Base-by-base conservation (phyloP, 2,329 filamentous ascomycete species). In the Fusarium graminum region DNA sequence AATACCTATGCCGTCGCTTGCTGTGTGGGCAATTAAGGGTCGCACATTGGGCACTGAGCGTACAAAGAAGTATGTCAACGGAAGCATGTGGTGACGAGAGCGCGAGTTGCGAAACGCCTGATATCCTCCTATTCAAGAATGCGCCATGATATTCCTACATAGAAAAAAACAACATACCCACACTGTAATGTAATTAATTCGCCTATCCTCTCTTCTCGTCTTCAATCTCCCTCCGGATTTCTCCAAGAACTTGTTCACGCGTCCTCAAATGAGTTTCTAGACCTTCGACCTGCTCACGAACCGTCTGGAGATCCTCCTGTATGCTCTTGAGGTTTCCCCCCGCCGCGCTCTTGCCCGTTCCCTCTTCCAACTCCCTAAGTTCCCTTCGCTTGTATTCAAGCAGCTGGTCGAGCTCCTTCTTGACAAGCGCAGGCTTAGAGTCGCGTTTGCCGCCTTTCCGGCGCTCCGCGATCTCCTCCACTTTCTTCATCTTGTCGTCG, bases 241-340 rank as follows among this genome's bases (percentile, higher is more conserved):
- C 90, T 45, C 91, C 88, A 72, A 99, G 81, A 29, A 90, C 87
- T 68, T 90, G 87, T 78, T 94, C 88, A 63, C 95, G 85, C 68
- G 89, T 88, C 73, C 88, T 85, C 74, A 97, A 80, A 82, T 99
- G 95, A 63, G 83, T 81, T 81, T 97, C 93, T 68, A 99, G 78
- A 1, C 94, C 93, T 68, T 97, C 93, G 3, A 99, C 90, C 82
- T 99, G 94, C 80, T 98, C 94, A 74, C 87, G 90, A n/a, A 99
- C 92, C 43, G 92, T 92, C 72, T 91, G 86, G 75, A 99, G 86
- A 79, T 99, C 95, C 36, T 97, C 94, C 58, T 87, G 83, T 40
- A 97, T 88, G 36, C 89, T 88, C 79, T 93, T 91, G 62, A 98
- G 77, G 63, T 86, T 87, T 65, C 90, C 87, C 0, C 92, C 93